phyloP scores from a whole-genome alignment of 495 filamentous ascomycete genomes.

The Chlorociboria aeruginascens region DNA sequence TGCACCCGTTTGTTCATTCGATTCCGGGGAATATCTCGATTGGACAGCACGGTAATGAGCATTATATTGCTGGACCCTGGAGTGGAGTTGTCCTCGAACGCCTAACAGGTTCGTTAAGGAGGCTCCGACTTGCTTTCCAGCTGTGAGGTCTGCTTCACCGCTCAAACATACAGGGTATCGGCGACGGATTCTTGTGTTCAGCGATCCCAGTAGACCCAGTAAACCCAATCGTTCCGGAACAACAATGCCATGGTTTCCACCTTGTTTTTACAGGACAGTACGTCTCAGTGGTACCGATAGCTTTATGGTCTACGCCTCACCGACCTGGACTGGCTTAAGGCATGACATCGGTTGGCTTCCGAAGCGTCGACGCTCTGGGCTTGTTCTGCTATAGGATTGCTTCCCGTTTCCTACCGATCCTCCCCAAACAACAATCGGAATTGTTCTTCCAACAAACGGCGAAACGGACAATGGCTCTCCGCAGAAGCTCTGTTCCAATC shows the following conservation, averaged over 20 bases:
- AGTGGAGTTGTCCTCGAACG: constrained; percentile 4
- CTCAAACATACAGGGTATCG: constrained; percentile 18
- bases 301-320: not conserved
- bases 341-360: constrained; percentile 15
- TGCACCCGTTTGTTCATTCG: constrained; percentile 14
- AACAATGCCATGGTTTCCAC: not conserved
- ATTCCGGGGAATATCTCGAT: not conserved
- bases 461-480: not conserved
- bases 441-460: constrained; percentile 5
- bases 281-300: not conserved
- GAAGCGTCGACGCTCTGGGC: not conserved
- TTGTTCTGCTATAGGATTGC: not conserved
- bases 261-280: no score
- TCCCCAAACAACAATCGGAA: constrained; percentile 1
- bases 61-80: not conserved
- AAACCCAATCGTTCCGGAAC: not conserved
- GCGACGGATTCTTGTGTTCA: constrained; percentile 7
- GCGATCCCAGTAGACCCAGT: constrained; percentile 11
- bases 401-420: not conserved
- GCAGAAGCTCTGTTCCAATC: not conserved
- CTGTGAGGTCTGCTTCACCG: constrained; percentile 14
- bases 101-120: constrained; percentile 5
- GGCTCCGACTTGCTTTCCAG: constrained; percentile 5
- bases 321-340: constrained; percentile 3
- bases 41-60: not conserved